Percentiles rank a stretch among this genome's conserved stretches.
Evolutionary conservation across 139 green algal genomes (phyloP).

Genomic region (Chlorella sp.): DNA sequence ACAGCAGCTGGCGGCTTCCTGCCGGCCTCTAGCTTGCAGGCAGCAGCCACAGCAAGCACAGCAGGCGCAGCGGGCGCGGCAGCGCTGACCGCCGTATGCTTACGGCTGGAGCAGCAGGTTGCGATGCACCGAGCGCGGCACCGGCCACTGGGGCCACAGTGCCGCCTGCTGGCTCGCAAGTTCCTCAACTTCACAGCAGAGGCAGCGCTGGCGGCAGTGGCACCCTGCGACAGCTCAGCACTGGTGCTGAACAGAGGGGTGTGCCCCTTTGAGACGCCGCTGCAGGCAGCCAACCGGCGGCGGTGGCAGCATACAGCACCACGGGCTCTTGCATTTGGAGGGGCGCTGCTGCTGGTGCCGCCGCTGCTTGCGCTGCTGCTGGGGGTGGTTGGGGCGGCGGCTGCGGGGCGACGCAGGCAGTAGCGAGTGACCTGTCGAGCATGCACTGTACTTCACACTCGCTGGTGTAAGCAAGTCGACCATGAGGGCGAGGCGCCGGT

Average conservation of each 20-base stretch:
- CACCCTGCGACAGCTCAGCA: not conserved
- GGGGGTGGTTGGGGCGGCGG: not conserved
- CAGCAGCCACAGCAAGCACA: not conserved
- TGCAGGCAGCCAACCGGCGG: not conserved
- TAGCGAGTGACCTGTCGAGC: too few species aligned
- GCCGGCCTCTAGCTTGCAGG: not conserved
- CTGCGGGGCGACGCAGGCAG: too few species aligned
- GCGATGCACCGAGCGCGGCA: not conserved
- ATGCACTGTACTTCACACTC: too few species aligned
- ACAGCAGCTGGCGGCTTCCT: not conserved
- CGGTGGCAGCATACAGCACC: not conserved
- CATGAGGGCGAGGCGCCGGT: too few species aligned
- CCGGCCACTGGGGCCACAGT: not conserved
- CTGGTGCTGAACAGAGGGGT: not conserved
- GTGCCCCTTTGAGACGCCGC: not conserved
- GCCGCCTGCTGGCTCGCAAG: constrained; percentile 30
- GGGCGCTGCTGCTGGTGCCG: constrained; percentile 4
- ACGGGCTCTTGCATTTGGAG: not conserved
- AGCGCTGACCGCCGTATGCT: not conserved
- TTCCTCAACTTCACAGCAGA: not conserved
- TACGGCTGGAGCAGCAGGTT: not conserved
- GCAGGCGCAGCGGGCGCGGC: not conserved
- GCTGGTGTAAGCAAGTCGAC: too few species aligned
- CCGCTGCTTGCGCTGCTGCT: not conserved
- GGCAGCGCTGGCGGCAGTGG: not conserved